phyloP scores from a whole-genome alignment of 208 protist species.

The Polymyxa betae region DNA sequence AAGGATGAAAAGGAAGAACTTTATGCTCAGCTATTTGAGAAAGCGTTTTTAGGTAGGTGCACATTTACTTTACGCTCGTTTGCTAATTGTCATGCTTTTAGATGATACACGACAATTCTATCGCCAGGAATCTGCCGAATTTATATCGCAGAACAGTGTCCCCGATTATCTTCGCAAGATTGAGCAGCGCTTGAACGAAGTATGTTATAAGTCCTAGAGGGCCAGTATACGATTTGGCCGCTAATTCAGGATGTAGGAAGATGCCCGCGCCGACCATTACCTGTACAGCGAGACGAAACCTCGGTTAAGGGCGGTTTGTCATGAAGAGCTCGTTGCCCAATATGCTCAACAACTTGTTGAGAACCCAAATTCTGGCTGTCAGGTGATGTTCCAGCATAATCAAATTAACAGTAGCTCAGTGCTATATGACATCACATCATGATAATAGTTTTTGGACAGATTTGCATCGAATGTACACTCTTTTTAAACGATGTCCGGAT shows the following conservation, averaged over 20 bases:
- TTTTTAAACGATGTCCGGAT: slow-evolving; percentile 46
- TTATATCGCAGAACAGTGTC: slow-evolving; percentile 60
- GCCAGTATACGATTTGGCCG: background rate
- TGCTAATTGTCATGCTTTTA: background rate
- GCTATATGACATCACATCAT: background rate
- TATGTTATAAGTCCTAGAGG: background rate
- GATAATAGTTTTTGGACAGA: slow-evolving; percentile 29
- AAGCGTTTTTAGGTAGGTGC: background rate
- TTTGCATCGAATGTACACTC: slow-evolving; percentile 44
- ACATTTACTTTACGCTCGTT: background rate
- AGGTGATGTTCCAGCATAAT: slow-evolving; percentile 48
- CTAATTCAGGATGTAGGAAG: slow-evolving; percentile 3
- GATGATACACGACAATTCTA: slow-evolving; percentile 56
- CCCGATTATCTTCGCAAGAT: slow-evolving; percentile 57
- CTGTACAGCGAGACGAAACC: slow-evolving; percentile 54
- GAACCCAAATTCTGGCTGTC: slow-evolving; percentile 54
- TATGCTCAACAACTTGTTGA: slow-evolving; percentile 54
- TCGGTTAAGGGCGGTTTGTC: slow-evolving; percentile 42
- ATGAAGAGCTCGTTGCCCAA: slow-evolving; percentile 55
- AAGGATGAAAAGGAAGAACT: background rate
- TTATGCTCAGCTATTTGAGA: slow-evolving; percentile 58
- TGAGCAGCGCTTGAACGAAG: slow-evolving; percentile 51
- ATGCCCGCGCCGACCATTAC: slow-evolving; percentile 51
- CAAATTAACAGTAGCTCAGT: background rate
- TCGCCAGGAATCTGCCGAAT: slow-evolving; percentile 46